These are phyloP conservation scores for Phytomonas sp. DNA, from an alignment of 208 protist species.

Conservation along the genomic window DNA sequence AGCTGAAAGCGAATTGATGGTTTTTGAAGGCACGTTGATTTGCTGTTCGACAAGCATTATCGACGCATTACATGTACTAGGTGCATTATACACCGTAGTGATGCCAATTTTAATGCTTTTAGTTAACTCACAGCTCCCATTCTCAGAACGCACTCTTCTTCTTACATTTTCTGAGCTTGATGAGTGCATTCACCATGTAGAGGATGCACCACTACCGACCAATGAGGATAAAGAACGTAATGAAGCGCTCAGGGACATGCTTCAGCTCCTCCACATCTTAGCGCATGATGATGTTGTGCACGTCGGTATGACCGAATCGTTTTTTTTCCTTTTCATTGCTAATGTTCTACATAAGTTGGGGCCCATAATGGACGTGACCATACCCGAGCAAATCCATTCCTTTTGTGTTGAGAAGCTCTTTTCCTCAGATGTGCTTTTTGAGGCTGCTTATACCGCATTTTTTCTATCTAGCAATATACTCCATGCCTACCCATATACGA, in stretches of 20 bases:
- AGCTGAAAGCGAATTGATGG: conserved; percentile 43
- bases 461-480: conserved; percentile 77
- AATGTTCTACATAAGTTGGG: conserved; percentile 55
- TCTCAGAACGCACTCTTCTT: conserved; percentile 18
- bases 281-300: conserved; percentile 45
- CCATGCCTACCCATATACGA: conserved; percentile 30
- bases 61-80: conserved; percentile 75
- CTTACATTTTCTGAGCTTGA: neutral
- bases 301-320: conserved; percentile 45
- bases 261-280: conserved; percentile 54
- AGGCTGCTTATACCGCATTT: conserved; percentile 49
- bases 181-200: neutral
- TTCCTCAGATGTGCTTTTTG: conserved; percentile 38
- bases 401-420: conserved; percentile 19
- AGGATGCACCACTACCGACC: neutral
- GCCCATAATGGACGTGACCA: neutral
- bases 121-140: conserved; percentile 61
- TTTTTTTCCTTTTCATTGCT: conserved; percentile 60
- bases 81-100: conserved; percentile 48
- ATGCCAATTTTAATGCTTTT: conserved; percentile 63
- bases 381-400: neutral
- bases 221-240: conserved; percentile 3
- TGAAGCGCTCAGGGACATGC: conserved; percentile 23
- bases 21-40: conserved; percentile 56
- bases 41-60: conserved; percentile 56